These are phyloP conservation scores for Polygonum aviculare DNA, from an alignment of 148 eudicot genomes.

Conservation along the genomic window DNA sequence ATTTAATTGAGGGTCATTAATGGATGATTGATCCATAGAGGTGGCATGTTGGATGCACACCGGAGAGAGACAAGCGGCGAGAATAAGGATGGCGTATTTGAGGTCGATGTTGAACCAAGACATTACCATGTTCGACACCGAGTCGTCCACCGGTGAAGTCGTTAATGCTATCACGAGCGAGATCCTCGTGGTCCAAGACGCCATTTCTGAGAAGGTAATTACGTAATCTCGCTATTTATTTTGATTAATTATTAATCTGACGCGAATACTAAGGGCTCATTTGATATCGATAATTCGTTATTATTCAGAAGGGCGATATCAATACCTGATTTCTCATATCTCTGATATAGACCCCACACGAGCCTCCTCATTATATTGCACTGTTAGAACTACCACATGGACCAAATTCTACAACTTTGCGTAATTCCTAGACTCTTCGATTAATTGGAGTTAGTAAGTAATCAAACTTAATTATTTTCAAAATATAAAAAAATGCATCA, in stretches of 20 bases:
- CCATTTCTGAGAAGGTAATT: constrained; percentile 87
- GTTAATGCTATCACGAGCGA: constrained; percentile 82
- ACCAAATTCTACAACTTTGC: background rate
- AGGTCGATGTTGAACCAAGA: constrained; percentile 82
- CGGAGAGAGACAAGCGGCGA: constrained; percentile 94
- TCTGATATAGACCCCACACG: too few relatives aligned
- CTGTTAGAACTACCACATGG: background rate
- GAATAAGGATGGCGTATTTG: constrained; percentile 88
- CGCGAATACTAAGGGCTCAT: too few relatives aligned
- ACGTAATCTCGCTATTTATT: too few relatives aligned
- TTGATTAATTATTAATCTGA: too few relatives aligned
- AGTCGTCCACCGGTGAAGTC: constrained; percentile 87
- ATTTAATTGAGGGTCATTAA: background rate
- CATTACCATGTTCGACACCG: constrained; percentile 77
- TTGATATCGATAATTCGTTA: too few relatives aligned
- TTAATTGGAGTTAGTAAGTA: too few relatives aligned
- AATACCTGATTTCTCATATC: too few relatives aligned
- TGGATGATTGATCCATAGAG: constrained; percentile 23
- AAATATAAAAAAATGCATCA: too few relatives aligned
- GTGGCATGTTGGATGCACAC: constrained; percentile 96
- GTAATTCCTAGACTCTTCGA: background rate
- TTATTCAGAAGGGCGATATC: too few relatives aligned
- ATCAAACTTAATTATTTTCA: too few relatives aligned
- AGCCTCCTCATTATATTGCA: too few relatives aligned
- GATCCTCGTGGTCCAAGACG: constrained; percentile 84